phyloP scores from a whole-genome alignment of 192 early-diverging fungal genomes.

The Cetraspora pellucida region DNA sequence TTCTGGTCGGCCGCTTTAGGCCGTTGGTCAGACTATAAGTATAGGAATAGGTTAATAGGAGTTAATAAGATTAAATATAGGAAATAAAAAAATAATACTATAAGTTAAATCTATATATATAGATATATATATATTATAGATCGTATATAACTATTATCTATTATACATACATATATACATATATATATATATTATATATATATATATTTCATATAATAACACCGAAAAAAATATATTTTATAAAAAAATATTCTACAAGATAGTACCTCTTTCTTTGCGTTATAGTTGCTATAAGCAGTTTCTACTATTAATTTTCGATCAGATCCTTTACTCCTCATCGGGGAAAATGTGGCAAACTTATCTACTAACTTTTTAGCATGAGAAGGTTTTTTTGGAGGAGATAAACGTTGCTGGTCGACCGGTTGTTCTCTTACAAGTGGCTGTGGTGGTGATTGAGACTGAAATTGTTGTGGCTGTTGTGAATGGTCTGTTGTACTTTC shows the following conservation, averaged over 20 bases:
- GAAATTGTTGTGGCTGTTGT: conserved; percentile 8
- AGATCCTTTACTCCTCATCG: conserved; percentile 23
- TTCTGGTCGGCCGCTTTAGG: background rate
- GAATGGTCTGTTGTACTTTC: no score
- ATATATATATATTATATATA: background rate
- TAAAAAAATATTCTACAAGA: no score
- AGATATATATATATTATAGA: background rate
- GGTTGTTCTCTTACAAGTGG: background rate
- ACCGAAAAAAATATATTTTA: no score
- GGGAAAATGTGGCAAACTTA: conserved; percentile 19
- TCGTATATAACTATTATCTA: no score
- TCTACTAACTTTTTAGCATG: conserved; percentile 23
- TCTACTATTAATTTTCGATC: conserved; percentile 30
- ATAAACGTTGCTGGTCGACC: background rate
- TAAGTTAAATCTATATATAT: background rate
- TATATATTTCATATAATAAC: background rate
- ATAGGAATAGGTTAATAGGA: no score
- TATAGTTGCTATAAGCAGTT: conserved; percentile 14
- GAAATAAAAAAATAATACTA: background rate
- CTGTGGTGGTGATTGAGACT: background rate
- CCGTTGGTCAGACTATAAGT: conserved; percentile 13
- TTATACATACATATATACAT: background rate
- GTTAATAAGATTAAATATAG: no score
- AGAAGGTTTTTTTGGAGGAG: background rate
- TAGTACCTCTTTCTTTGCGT: background rate